Conservation (phyloP, 2,329 filamentous ascomycete species). For the Alternaria sp. region DNA sequence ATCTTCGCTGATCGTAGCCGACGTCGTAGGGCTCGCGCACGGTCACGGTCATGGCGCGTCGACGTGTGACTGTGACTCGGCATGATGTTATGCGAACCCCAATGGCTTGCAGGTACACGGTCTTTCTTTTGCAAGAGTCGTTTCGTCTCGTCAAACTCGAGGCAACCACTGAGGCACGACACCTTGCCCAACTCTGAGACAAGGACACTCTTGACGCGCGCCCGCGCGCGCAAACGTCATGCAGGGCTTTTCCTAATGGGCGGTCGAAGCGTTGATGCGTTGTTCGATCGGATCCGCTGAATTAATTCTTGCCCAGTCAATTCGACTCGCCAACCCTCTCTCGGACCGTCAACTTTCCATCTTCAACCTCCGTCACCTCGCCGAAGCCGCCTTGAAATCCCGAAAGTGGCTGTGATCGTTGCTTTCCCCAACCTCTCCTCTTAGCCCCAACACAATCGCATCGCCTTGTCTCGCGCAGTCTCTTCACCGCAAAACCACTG, state of each 20-base stretch:
- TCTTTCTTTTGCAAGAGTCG: slow-evolving; percentile 17
- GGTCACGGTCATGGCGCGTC: slow-evolving; percentile 12
- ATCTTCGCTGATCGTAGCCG: not conserved
- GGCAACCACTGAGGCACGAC: slow-evolving; percentile 23
- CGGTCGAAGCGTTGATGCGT: slow-evolving; percentile 19
- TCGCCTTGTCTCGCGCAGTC: slow-evolving; percentile 3
- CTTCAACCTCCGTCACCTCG: not conserved
- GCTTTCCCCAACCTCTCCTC: not conserved
- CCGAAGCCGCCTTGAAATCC: not conserved
- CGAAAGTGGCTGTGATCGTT: slow-evolving; percentile 4
- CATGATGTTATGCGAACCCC: slow-evolving; percentile 28
- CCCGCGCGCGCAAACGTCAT: slow-evolving; percentile 12
- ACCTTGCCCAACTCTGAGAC: not conserved
- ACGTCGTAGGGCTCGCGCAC: slow-evolving; percentile 4
- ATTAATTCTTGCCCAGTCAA: slow-evolving; percentile 8
- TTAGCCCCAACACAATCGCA: not conserved
- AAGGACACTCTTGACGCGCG: not conserved
- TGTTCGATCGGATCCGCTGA: slow-evolving; percentile 14
- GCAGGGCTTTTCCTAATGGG: slow-evolving; percentile 15
- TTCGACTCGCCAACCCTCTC: slow-evolving; percentile 13
- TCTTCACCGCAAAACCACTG: slow-evolving; percentile 12
- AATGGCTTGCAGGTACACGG: slow-evolving; percentile 26
- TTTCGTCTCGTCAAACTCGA: slow-evolving; percentile 30
- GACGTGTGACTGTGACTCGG: slow-evolving; percentile 28
- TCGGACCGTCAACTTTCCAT: not conserved